Conservation (phyloP, 495 filamentous ascomycete genomes). For the Rhypophila decipiens region DNA sequence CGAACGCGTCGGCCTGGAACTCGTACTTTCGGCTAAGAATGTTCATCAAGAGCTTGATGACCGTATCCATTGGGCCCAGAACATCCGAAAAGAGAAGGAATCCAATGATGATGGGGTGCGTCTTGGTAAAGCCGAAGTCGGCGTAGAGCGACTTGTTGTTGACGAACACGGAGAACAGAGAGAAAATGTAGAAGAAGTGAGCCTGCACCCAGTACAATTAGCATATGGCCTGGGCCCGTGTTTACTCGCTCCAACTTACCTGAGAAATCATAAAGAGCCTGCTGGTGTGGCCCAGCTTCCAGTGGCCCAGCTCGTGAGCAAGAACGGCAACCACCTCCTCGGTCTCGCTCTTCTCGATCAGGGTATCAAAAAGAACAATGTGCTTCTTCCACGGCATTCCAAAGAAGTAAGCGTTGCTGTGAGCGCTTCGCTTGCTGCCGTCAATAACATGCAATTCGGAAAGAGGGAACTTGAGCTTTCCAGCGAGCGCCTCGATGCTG, state of each 20-base stretch:
- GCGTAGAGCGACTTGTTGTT: conserved; percentile 87
- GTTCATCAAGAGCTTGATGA: conserved; percentile 93
- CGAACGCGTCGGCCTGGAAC: conserved; percentile 92
- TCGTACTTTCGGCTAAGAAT: conserved; percentile 89
- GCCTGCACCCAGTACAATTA: conserved; percentile 19
- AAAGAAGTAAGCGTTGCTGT: conserved; percentile 98
- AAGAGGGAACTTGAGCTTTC: conserved; percentile 82
- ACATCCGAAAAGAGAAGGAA: conserved; percentile 96
- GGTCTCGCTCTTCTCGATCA: conserved; percentile 88
- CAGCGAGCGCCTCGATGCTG: conserved; percentile 76
- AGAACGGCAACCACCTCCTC: conserved; percentile 93
- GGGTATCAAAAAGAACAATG: conserved; percentile 97
- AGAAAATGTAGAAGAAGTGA: conserved; percentile 94
- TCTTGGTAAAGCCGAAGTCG: conserved; percentile 80
- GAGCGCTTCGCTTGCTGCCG: conserved; percentile 92
- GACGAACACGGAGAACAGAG: conserved; percentile 93
- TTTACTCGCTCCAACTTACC: conserved; percentile 48
- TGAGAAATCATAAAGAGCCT: conserved; percentile 85
- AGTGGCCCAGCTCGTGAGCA: conserved; percentile 93
- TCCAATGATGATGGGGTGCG: conserved; percentile 89
- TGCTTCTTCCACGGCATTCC: conserved; percentile 99
- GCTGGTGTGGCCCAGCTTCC: conserved; percentile 91
- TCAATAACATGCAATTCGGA: conserved; percentile 92
- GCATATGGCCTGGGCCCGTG: neutral
- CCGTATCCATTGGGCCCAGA: conserved; percentile 80